Evolutionary conservation across 225 moss, liverwort and hornwort species (phyloP).

Genomic region (Polytrichum formosum): DNA sequence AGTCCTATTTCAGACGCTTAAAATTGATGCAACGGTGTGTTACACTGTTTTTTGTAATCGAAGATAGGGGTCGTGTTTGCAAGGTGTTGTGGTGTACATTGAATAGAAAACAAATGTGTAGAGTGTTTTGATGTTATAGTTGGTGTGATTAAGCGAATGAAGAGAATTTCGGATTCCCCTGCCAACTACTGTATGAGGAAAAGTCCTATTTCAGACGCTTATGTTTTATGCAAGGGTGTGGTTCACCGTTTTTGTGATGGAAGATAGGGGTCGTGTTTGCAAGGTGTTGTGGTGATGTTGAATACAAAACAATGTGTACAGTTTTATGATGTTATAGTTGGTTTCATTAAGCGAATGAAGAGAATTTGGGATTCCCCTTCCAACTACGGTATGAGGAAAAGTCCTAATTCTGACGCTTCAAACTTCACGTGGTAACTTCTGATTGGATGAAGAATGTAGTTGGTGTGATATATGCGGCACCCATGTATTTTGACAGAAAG

Average conservation of each 20-base stretch:
- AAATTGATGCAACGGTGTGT: neutral
- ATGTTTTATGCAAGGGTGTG: neutral
- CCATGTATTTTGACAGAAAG: no score
- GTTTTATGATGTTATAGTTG: neutral
- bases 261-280: no score
- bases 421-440: neutral
- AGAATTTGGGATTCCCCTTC: slow-evolving; percentile 65
- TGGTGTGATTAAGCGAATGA: slow-evolving; percentile 34
- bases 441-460: no score
- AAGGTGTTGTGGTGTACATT: neutral
- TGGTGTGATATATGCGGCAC: no score
- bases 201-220: slow-evolving; percentile 66
- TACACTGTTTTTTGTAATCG: rapidly evolving
- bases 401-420: slow-evolving; percentile 64
- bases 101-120: no score
- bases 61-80: no score
- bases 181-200: slow-evolving; percentile 53
- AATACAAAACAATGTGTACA: no score
- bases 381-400: slow-evolving; percentile 48
- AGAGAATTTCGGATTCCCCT: slow-evolving; percentile 64
- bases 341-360: slow-evolving; percentile 43
- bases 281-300: no score
- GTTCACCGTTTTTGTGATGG: neutral
- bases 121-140: neutral
- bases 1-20: slow-evolving; percentile 64